These are phyloP conservation scores for Mycosphaerella sp. DNA, from an alignment of 2,329 filamentous ascomycete genomes.

Conservation along the genomic window DNA sequence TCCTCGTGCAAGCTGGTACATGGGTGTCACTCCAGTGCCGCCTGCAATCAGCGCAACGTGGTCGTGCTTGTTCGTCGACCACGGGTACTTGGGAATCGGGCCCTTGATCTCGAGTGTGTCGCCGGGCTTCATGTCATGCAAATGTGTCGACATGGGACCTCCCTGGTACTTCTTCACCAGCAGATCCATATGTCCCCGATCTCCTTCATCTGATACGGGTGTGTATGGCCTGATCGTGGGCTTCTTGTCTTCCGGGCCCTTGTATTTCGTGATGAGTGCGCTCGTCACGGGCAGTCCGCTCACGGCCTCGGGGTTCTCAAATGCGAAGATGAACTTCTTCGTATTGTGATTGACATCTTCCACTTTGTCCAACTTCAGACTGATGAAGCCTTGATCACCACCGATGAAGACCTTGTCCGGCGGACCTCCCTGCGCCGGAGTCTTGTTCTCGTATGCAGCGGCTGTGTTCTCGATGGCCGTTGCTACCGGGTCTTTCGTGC, in stretches of 20 bases:
- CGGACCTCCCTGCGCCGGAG: constrained; percentile 33
- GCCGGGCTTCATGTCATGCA: constrained; percentile 75
- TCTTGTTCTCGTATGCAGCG: constrained; percentile 35
- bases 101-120: constrained; percentile 89
- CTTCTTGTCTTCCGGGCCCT: constrained; percentile 76
- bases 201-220: constrained; percentile 77
- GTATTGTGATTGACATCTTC: constrained; percentile 89
- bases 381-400: constrained; percentile 83
- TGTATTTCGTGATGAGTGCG: constrained; percentile 86
- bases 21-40: constrained; percentile 93
- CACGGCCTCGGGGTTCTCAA: constrained; percentile 76
- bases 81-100: constrained; percentile 87
- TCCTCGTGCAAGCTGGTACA: constrained; percentile 86
- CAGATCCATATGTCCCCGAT: constrained; percentile 75
- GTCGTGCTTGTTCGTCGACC: constrained; percentile 83
- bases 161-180: constrained; percentile 86
- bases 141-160: constrained; percentile 84
- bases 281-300: constrained; percentile 77
- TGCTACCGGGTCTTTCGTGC: constrained; percentile 23
- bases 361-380: constrained; percentile 69
- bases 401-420: constrained; percentile 61
- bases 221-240: constrained; percentile 88
- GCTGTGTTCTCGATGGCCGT: constrained; percentile 27
- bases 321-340: constrained; percentile 82
- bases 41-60: constrained; percentile 86